phyloP scores from a whole-genome alignment of 345 rosid species.

The Eucalyptus erythrocorys region DNA sequence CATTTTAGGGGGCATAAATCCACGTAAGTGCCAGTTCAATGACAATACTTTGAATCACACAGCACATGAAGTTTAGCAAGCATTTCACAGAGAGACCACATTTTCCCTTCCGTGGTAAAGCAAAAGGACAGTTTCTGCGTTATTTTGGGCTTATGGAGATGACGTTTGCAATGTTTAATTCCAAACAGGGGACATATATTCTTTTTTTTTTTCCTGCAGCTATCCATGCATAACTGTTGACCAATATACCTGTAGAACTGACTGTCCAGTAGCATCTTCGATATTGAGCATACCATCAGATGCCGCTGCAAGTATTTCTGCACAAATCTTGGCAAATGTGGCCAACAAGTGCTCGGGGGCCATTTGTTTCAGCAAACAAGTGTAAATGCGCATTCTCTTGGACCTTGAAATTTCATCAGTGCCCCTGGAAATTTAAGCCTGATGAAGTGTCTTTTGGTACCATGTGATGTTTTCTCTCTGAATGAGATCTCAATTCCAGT shows the following conservation, averaged over 20 bases:
- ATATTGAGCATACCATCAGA: constrained; percentile 82
- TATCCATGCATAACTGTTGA: neutral
- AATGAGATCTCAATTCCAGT: neutral
- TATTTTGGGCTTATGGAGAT: neutral
- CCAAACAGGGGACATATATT: neutral
- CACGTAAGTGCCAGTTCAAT: neutral
- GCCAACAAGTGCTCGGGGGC: constrained; percentile 93
- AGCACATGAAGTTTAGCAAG: neutral
- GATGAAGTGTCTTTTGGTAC: neutral
- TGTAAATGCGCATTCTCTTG: constrained; percentile 77
- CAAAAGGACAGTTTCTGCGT: neutral
- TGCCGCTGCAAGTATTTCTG: constrained; percentile 89
- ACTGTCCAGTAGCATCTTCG: constrained; percentile 60
- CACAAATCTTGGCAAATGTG: constrained; percentile 87
- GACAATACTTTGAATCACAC: neutral
- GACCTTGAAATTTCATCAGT: constrained; percentile 61
- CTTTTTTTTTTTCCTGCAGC: neutral
- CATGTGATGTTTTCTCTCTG: neutral
- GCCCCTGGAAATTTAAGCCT: constrained; percentile 41
- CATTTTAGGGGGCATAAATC: neutral
- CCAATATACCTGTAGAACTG: constrained; percentile 73
- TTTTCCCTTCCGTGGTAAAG: neutral
- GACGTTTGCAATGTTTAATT: neutral
- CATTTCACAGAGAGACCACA: neutral
- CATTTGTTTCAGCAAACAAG: constrained; percentile 86